A percentile compares a stretch with the other conserved stretches of the same genome.
phyloP scores from a whole-genome alignment of 1,139 yeast species.

The Yamadazyma jaroonii region DNA sequence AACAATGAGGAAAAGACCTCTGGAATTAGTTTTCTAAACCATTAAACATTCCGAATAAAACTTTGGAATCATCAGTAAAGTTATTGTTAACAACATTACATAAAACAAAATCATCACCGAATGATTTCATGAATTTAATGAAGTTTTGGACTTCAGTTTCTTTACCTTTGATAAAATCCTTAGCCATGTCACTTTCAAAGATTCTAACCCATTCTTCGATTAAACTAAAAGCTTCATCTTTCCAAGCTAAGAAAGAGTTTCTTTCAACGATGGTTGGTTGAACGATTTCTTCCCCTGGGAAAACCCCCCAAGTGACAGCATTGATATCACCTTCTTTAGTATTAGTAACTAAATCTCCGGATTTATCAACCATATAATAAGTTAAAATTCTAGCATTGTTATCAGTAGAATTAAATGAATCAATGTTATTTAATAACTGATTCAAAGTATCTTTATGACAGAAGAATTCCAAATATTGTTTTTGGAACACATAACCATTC shows the following conservation, averaged over 20 bases:
- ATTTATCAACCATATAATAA: conserved; percentile 72
- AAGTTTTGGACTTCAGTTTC: conserved; percentile 25
- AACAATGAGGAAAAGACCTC: too few species aligned
- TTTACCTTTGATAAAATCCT: conserved; percentile 24
- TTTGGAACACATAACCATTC: conserved; percentile 89
- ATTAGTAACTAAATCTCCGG: conserved; percentile 61
- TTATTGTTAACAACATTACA: conserved; percentile 92
- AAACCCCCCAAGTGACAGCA: conserved; percentile 98
- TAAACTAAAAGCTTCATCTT: conserved; percentile 87
- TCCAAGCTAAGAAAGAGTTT: conserved; percentile 91
- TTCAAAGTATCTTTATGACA: conserved; percentile 58
- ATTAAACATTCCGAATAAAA: conserved; percentile 43
- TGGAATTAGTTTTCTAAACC: conserved; percentile 17
- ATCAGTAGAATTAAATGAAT: conserved; percentile 42
- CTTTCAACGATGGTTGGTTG: conserved; percentile 94
- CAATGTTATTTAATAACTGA: conserved; percentile 33
- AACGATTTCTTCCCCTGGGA: conserved; percentile 86
- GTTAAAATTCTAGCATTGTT: conserved; percentile 50
- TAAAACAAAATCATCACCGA: conserved; percentile 49
- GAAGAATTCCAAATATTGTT: conserved; percentile 84
- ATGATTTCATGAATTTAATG: conserved; percentile 36
- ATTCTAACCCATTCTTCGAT: conserved; percentile 77
- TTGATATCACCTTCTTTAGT: conserved; percentile 77
- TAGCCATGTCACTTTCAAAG: conserved; percentile 37
- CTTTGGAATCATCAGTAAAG: conserved; percentile 51